A percentile compares a stretch with the other conserved stretches of the same genome.
These are phyloP conservation scores for Hypoxylon intermedium DNA, from an alignment of 495 filamentous ascomycete species.

Conservation along the genomic window DNA sequence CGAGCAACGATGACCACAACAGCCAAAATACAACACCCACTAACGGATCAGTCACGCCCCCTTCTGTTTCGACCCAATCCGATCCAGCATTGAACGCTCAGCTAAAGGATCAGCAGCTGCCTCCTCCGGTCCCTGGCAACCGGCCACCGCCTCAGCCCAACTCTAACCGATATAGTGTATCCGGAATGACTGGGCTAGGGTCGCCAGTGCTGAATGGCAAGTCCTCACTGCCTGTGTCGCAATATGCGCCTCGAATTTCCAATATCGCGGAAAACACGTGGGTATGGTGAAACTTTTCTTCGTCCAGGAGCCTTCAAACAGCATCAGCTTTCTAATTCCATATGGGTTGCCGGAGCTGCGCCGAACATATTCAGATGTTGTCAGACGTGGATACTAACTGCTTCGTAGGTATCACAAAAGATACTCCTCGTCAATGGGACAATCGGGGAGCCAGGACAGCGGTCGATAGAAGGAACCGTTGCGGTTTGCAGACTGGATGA, in stretches of 20 bases:
- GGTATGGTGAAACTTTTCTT: conserved; percentile 59
- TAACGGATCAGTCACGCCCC: conserved; percentile 55
- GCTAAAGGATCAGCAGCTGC: conserved; percentile 46
- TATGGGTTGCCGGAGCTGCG: neutral
- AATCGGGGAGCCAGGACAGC: conserved; percentile 74
- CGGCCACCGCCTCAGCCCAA: conserved; percentile 54
- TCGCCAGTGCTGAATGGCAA: conserved; percentile 62
- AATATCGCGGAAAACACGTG: conserved; percentile 82
- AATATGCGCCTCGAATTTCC: conserved; percentile 76
- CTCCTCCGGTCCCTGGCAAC: conserved; percentile 55
- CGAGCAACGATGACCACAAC: conserved; percentile 58
- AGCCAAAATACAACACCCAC: conserved; percentile 54
- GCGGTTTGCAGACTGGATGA: conserved; percentile 84
- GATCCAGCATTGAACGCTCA: conserved; percentile 59
- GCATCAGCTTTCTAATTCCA: neutral
- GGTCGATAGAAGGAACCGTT: conserved; percentile 77
- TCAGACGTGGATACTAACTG: conserved; percentile 12
- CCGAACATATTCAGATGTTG: neutral
- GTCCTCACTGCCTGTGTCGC: conserved; percentile 66
- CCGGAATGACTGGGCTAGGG: conserved; percentile 61
- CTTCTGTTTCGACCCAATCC: conserved; percentile 52
- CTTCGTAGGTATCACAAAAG: conserved; percentile 82
- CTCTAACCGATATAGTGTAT: conserved; percentile 54
- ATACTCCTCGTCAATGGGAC: conserved; percentile 80
- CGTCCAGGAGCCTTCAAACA: neutral